Base-by-base conservation (phyloP, 2,329 filamentous ascomycete species). In the Diaporthe batatas region DNA sequence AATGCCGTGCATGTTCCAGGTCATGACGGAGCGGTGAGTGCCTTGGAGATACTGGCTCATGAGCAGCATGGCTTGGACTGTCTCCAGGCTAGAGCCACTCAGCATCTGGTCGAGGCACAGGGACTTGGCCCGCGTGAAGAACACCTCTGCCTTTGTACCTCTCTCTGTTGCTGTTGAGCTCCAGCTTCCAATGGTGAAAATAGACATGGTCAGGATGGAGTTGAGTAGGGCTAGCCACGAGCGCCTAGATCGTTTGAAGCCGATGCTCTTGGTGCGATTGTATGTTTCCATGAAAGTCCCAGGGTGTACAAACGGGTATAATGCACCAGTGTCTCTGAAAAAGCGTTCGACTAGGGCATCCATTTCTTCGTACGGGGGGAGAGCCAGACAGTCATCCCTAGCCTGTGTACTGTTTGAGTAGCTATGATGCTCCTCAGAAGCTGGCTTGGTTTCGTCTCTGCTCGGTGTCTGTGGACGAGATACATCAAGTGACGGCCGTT, bases 1-100 rank as follows among this genome's bases (percentile, higher is more conserved):
- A 0, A 89, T 80, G 0, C 88, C 87, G 74, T 90, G 88, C 0
- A 86, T 81, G 0, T 82, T 86, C 87, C 88, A 90, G 2, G 88
- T 85, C 70, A 88, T 84, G 2, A 88, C 81, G 0, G 87, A 88
- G 25, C 84, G 84, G 49, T 88, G 85, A 0, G 87, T 88, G 2
- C 87, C 86, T 75, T 90, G 87, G 0, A 89, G 80, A 72, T 89
- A 89, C 62, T 87, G 85, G 6, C 83, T 83, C 75, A 85, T 82
- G 0, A 89, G 73, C 0, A 90, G 79, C 10, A 89, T 80, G 54
- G 83, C 84, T 76, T 89, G 86, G 0, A 89, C 86, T 53, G 82
- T 81, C 75, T 88, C 87, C 0, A 88, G 75, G 42, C 82, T 88
- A 2, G 84, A 81, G 2, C 80, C 82, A 23, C 80, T 78, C 53